Base-by-base conservation (phyloP, 1,139 yeast species). In the Hanseniaspora gamundiae region DNA sequence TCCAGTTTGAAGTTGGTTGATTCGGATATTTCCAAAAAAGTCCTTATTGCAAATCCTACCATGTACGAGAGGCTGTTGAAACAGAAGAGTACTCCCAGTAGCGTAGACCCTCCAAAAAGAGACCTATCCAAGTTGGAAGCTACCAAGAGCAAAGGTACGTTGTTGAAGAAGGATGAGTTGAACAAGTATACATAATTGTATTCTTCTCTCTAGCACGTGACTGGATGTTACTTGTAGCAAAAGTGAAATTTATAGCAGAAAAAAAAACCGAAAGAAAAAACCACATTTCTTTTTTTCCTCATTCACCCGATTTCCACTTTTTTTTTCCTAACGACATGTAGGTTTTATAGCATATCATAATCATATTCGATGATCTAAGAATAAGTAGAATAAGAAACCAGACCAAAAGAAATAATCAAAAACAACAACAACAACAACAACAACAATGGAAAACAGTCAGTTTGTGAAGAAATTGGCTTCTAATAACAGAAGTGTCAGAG, bases 391-490 rank as follows among this genome's bases (percentile, higher is more conserved):
- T 19, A 20, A 10, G 29, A 31, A 9, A 29, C 10, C 11, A 30
- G 6, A n/a, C 35, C 35, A 16, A 14, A 31, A 27, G 28, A 22
- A 14, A 20, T 20, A 22, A 20, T 9, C 11, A 3, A 28, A n/a
- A 17, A 27, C 13, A 39, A n/a, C 4, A 35, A 27, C 39, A 28
- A 19, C 26, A 10, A 17, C 21, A 28, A 30, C 9, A 14, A 33
- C 21, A 33, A 33, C 10, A 35, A 44, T 44, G 46, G 43, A 47
- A 45, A 62, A 67, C 8, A 60, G 67, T 31, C 61, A 73, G 2
- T 82, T 86, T 59, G 85, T 86, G 33, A 84, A 82, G 64, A 81
- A 81, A 56, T 68, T 87, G 49, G 95, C 95, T 0, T 84, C 95
- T 7, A 85, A 85, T 55, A 57, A 51, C 42, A 51, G 60, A 41